Base-by-base conservation (phyloP, 1,284 basidiomycete species). In the Puccinia novopanici region DNA sequence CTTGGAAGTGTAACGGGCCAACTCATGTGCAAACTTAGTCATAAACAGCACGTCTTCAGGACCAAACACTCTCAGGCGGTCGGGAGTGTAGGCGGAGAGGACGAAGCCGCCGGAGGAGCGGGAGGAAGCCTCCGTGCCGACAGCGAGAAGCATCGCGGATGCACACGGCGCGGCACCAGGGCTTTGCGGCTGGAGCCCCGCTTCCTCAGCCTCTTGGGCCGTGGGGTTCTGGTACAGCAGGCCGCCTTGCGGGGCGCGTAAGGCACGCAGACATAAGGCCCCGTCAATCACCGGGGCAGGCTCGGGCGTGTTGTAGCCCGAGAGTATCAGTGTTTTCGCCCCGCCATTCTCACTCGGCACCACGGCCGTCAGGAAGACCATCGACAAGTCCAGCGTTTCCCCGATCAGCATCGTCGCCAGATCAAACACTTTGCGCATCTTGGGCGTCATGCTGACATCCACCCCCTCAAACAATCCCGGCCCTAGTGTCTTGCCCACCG, bases 231-330 rank as follows among this genome's bases (percentile, higher is more conserved):
- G 81, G 82, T 84, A 85, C 22, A 84, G 74, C 34, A 84, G 71
- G 1, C 84, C 84, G n/a, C 84, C 84, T 72, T 84, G 84, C 13
- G 83, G 82, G 13, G 83, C 76, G 30, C 82, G 78, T 27, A 85
- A 78, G 0, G 84, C 84, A 52, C 83, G 82, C 37, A 84, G 71
- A 54, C 84, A 84, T 27, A 85, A 76, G 9, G 80, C 81, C 8
- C 82, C 82, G 70, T 84, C 84, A 75, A 84, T 84, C 3, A 82
- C 76, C 12, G 83, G 84, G 3, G 81, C 73, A 13, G 82, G 83
- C 10, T 24, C 15, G 2, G 84, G 84, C 9, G 84, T 61, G 34
- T 83, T 83, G 68, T 81, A 81, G 17, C 83, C 75, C 9, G 84
- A 83, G 42, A 85, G 67, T 27, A 85, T 68, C 5, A 34, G 61